Base-by-base conservation (phyloP, 345 rosid genomes). In the Anacardium occidentale region DNA sequence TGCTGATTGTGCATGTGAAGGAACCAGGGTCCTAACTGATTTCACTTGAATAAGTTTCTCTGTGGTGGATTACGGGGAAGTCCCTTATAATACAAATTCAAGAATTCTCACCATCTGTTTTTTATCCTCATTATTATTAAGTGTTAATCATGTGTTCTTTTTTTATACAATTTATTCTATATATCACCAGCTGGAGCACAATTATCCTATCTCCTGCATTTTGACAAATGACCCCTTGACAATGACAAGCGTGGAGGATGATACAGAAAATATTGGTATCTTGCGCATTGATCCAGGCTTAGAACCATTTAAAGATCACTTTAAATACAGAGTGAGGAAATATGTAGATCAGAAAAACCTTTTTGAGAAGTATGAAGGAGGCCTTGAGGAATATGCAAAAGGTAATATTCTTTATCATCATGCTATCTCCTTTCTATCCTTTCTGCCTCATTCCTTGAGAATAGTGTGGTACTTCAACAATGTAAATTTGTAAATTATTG, bases 331-430 rank as follows among this genome's bases (percentile, higher is more conserved):
- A 78, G 51, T 87, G 77, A 77, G 61, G 78, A 90, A 84, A 76
- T 86, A 80, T 45, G 18, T 66, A 47, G 86, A 88, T 64, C 91
- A 81, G 79, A 88, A 82, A 69, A 75, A 3, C 66, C 90, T 85
- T 71, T 70, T 88, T 68, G 89, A 85, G 75, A 75, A 79, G 60
- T 22, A 85, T 69, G 96, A 90, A 79, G 93, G 90, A 44, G 86
- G 92, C 68, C 86, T 90, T 9, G 87, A 87, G 78, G 93, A 84
- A 82, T 90, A 85, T 70, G 79, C 96, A 22, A 77, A 73, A 86
- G 96, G 92, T 88, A 52, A 76, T 76, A 54, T 74, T 64, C 54
- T 44, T 37, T 54, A 60, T 57, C 47, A 73, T 44, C 55, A n/a
- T 65, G 24, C 63, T 26, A 40, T 4, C 17, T 25, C 24, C 22